A percentile compares a stretch with the other conserved stretches of the same genome.
phyloP scores from a whole-genome alignment of 1,284 basidiomycete genomes.

The Ustilago esculenta region DNA sequence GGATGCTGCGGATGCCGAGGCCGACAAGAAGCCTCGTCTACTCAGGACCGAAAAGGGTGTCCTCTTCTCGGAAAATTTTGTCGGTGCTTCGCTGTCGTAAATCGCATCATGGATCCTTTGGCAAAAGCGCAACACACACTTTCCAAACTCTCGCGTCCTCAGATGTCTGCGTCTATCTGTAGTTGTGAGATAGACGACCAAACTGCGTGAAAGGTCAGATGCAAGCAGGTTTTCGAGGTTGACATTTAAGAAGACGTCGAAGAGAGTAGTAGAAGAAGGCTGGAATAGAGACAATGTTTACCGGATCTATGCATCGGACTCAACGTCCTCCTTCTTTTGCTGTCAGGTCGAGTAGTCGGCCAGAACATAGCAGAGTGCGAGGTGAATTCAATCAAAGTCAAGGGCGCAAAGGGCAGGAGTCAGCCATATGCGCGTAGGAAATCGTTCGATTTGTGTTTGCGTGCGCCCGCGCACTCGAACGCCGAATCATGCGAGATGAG shows the following conservation, averaged over 20 bases:
- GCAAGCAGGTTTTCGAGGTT: conserved; percentile 1
- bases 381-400: too few relatives aligned
- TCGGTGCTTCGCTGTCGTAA: conserved; percentile 60
- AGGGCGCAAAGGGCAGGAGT: background rate
- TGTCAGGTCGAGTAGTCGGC: background rate
- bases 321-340: conserved; percentile 50
- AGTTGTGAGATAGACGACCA: too few relatives aligned
- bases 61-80: conserved; percentile 54
- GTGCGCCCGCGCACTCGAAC: too few relatives aligned
- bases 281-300: conserved; percentile 1
- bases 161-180: background rate
- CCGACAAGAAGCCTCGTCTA: conserved; percentile 57
- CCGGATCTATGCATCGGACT: conserved; percentile 43
- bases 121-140: background rate
- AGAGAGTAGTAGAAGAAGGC: too few relatives aligned
- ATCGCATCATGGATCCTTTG: background rate
- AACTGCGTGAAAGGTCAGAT: too few relatives aligned
- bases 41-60: conserved; percentile 59
- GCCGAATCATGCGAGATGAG: too few relatives aligned
- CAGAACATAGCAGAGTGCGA: too few relatives aligned
- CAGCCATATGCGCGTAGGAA: background rate
- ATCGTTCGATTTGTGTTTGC: background rate
- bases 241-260: conserved; percentile 2
- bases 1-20: conserved; percentile 54
- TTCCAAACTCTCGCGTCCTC: background rate